A percentile compares a stretch with the other conserved stretches of the same genome.
Conservation (phyloP, 257 asterid genomes). For the Solanum piurae region DNA sequence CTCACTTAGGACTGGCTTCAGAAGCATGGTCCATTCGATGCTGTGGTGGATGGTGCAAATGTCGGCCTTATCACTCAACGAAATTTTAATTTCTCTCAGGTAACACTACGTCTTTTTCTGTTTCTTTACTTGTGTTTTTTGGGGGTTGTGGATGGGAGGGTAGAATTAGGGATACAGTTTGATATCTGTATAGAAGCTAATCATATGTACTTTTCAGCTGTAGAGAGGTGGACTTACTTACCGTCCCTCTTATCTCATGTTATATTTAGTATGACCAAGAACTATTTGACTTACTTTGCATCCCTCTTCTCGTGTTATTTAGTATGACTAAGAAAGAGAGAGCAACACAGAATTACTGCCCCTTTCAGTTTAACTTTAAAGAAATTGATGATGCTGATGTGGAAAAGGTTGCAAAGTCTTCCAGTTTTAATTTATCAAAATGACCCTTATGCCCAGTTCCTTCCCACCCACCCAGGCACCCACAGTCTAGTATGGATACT, state of each 20-base stretch:
- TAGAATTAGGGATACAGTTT: background rate
- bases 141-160: background rate
- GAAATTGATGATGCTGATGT: background rate
- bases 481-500: background rate
- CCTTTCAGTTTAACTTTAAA: background rate
- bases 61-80: slow-evolving; percentile 51
- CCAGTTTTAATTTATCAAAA: background rate
- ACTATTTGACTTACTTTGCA: background rate
- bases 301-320: background rate
- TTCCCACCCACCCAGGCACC: background rate
- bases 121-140: background rate
- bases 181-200: background rate
- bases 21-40: slow-evolving; percentile 87
- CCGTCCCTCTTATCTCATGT: background rate
- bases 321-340: background rate
- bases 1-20: slow-evolving; percentile 81
- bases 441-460: background rate
- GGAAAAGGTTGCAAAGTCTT: background rate
- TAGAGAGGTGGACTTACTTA: background rate
- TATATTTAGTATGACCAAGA: background rate
- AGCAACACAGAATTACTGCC: background rate
- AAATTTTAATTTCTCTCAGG: slow-evolving; percentile 62
- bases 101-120: slow-evolving; percentile 4
- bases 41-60: slow-evolving; percentile 93
- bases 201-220: background rate